These are phyloP conservation scores for Arachis stenosperma DNA, from an alignment of 306 rosid genomes.

Conservation along the genomic window DNA sequence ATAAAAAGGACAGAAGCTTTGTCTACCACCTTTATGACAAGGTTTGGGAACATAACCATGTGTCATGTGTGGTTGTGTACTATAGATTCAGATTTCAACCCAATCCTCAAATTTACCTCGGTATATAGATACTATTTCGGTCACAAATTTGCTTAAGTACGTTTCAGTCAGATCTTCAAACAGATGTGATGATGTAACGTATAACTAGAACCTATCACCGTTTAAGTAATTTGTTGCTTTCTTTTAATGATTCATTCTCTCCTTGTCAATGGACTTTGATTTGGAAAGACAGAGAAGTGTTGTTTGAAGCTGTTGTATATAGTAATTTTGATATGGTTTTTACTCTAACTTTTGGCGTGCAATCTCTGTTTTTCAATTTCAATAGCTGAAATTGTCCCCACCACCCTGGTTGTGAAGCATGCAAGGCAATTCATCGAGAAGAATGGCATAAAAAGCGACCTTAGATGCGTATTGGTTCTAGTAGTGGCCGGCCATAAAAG, in stretches of 20 bases:
- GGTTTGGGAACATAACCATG: neutral
- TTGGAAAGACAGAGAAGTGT: neutral
- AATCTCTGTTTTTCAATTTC: neutral
- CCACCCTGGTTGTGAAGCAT: neutral
- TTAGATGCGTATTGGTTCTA: conserved; percentile 28
- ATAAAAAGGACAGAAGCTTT: neutral
- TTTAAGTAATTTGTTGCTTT: too few relatives aligned
- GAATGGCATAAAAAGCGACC: conserved; percentile 42
- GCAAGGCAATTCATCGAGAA: neutral
- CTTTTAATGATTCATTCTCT: neutral
- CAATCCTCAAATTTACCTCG: neutral
- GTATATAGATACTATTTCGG: neutral
- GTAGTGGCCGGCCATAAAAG: conserved; percentile 44
- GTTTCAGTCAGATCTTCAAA: neutral
- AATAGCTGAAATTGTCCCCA: neutral
- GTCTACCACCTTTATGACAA: neutral
- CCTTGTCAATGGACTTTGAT: neutral
- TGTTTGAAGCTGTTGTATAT: neutral
- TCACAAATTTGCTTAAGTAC: neutral
- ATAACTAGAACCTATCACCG: neutral
- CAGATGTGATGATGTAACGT: neutral
- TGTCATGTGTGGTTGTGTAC: neutral
- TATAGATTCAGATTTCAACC: neutral
- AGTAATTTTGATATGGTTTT: too few relatives aligned
- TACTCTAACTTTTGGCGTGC: too few relatives aligned